Evolutionary conservation across 176 grass and related monocot species (phyloP).

Genomic region (Chrysopogon serrulatus): DNA sequence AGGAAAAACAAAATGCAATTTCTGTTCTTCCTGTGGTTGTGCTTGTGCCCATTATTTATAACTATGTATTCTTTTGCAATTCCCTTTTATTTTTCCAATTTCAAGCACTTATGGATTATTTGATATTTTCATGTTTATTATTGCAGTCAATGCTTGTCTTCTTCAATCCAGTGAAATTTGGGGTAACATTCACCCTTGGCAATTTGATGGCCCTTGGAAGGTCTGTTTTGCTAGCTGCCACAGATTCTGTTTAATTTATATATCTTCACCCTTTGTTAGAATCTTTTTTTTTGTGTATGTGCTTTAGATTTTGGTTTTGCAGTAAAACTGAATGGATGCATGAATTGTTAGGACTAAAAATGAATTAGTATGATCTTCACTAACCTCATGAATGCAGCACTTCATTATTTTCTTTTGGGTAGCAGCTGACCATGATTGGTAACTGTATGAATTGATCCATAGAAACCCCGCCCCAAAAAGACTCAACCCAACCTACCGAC

Average conservation of each 20-base stretch:
- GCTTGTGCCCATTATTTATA: not conserved
- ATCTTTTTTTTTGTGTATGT: not conserved
- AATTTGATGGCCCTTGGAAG: conserved; percentile 98
- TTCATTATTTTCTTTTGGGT: too few relatives aligned
- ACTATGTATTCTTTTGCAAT: not conserved
- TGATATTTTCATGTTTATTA: not conserved
- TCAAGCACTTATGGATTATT: not conserved
- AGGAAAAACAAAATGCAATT: not conserved
- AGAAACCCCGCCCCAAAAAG: too few relatives aligned
- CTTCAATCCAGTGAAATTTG: conserved; percentile 97
- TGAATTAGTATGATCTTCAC: not conserved
- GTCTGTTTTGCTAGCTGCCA: conserved; percentile 39
- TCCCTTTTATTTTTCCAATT: not conserved
- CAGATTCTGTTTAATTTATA: conserved; percentile 7
- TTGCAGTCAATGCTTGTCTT: conserved; percentile 98
- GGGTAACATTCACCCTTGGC: conserved; percentile 95
- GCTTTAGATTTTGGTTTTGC: not conserved
- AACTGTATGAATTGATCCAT: too few relatives aligned
- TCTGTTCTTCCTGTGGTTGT: not conserved
- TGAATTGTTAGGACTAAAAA: not conserved
- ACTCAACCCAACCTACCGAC: too few relatives aligned
- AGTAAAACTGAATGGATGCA: not conserved
- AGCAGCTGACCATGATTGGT: too few relatives aligned
- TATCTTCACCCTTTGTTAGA: not conserved
- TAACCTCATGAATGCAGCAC: not conserved